Evolutionary conservation across 2,329 filamentous ascomycete genomes (phyloP), one percentile per base, ranked within the genome.

Genomic region (Nigrograna mackinnonii): DNA sequence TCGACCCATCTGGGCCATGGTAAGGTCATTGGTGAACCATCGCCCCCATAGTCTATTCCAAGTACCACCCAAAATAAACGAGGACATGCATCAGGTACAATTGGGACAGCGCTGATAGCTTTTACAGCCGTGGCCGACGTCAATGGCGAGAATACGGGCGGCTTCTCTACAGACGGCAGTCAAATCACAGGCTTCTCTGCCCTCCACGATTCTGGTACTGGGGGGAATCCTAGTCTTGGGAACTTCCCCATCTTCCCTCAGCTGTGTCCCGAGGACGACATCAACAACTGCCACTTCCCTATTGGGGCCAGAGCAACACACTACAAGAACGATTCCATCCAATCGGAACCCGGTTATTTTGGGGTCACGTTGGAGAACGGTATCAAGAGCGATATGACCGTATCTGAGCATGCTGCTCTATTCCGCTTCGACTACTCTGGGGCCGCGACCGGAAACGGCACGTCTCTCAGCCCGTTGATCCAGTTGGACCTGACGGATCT

Each of bases 161-260:
- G 79, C 0, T 83, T 81, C 55, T 75, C 78, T 5, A 74, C 70
- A 4, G 70, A 73, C 34, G 60, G 60, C 6, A 67, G 62, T 37
- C 69, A 68, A 30, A 64, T 75, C 18, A 74, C 70, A 7, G 72
- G 71, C 6, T 74, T 75, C 46, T 68, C 62, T 11, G 57, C 55
- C 12, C 47, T 66, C 9, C 58, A 67, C 60, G 62, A 71, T 38
- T 61, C 57, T 19, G 65, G 67, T 6, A 68, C 66, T 14, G 67
- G 67, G 20, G 66, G 66, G 6, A 63, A 66, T 26, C 80, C 85
- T 0, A 88, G 83, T 4, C 68, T 89, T 13, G 87, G 86, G 12
- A 89, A 88, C 57, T 90, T 90, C 39, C 83, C 87, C 0, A 70
- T 90, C 2, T 89, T 90, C 49, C 77, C 85, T 0, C 85, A 87